Conservation (phyloP, 139 green algal species). For the Haematococcus lacustris region DNA sequence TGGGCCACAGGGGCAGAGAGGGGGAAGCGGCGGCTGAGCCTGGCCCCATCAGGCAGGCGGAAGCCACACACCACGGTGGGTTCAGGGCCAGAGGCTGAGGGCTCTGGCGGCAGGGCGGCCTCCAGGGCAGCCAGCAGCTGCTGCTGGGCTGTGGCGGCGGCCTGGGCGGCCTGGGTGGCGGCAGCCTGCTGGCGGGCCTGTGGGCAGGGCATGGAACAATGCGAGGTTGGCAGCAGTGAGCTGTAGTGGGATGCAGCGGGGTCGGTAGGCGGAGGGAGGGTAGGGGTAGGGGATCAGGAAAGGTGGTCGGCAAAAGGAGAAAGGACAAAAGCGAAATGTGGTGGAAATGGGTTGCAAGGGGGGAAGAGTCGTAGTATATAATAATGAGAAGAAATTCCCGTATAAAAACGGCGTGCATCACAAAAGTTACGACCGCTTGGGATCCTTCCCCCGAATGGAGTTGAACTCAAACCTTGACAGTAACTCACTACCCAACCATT, state of each 20-base stretch:
- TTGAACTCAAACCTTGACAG: no score
- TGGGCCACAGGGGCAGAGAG: not conserved
- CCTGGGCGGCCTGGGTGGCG: slow-evolving; percentile 17
- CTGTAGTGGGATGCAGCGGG: no score
- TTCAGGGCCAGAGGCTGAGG: slow-evolving; percentile 4
- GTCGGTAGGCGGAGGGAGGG: no score
- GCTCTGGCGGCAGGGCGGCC: slow-evolving; percentile 42
- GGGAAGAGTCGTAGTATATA: no score
- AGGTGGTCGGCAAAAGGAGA: not conserved
- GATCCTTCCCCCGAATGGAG: no score
- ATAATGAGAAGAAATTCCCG: no score
- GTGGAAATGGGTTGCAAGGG: no score
- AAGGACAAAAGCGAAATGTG: not conserved
- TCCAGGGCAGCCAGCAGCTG: slow-evolving; percentile 19
- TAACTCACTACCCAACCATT: no score
- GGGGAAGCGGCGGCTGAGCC: slow-evolving; percentile 18
- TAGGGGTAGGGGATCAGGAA: no score
- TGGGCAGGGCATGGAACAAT: no score
- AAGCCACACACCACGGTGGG: slow-evolving; percentile 32
- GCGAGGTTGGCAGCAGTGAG: no score
- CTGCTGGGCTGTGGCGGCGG: slow-evolving; percentile 7
- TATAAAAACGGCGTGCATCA: not conserved
- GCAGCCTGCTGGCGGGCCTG: slow-evolving; percentile 6
- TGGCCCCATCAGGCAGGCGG: slow-evolving; percentile 59
- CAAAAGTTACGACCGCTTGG: not conserved